phyloP scores from a whole-genome alignment of 176 grass and related monocot genomes.

The Cenchrus fungigraminus region DNA sequence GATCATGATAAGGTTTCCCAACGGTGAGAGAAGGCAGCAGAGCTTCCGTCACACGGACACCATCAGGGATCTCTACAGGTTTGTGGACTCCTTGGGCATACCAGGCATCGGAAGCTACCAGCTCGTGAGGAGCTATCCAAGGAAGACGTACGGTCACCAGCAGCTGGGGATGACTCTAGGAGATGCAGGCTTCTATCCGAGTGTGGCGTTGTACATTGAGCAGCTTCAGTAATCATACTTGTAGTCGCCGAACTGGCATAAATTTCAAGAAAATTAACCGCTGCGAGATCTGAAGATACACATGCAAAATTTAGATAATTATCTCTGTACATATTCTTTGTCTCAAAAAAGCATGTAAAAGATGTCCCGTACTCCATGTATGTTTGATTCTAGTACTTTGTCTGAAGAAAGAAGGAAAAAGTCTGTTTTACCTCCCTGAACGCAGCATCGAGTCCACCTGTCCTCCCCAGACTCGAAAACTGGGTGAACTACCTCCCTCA shows the following conservation, averaged over 20 bases:
- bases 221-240: constrained; percentile 45
- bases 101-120: constrained; percentile 60
- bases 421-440: too few species aligned
- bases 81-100: constrained; percentile 50
- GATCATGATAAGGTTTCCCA: constrained; percentile 81
- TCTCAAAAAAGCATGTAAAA: too few species aligned
- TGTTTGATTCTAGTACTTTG: too few species aligned
- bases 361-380: too few species aligned
- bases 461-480: too few species aligned
- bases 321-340: not conserved
- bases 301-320: not conserved
- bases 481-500: too few species aligned
- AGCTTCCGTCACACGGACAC: constrained; percentile 57
- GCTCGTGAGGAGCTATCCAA: constrained; percentile 58
- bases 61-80: constrained; percentile 61
- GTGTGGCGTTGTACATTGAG: constrained; percentile 66
- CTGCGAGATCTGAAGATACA: not conserved
- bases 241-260: not conserved
- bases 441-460: too few species aligned
- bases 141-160: constrained; percentile 61
- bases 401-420: too few species aligned
- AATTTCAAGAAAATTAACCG: not conserved
- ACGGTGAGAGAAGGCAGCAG: constrained; percentile 61
- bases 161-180: constrained; percentile 57
- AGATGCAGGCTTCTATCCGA: constrained; percentile 79